phyloP scores from a whole-genome alignment of 495 filamentous ascomycete genomes.

The Barbatosphaeria neglecta region DNA sequence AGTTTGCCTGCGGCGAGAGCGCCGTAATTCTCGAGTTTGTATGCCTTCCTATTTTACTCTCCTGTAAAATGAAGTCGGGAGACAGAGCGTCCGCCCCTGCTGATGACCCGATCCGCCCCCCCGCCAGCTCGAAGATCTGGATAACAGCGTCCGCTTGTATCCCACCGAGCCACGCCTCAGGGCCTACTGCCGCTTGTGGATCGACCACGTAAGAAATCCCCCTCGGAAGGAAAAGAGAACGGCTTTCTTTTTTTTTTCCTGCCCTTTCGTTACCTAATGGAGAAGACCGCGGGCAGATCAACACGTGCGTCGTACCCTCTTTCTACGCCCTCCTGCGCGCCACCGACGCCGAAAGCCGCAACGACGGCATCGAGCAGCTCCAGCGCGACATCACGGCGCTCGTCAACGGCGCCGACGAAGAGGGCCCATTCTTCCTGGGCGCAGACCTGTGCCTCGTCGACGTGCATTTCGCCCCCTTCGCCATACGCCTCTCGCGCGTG shows the following conservation, averaged over 20 bases:
- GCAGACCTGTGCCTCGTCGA: conserved; percentile 66
- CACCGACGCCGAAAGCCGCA: conserved; percentile 53
- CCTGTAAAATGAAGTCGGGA: not conserved
- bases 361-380: conserved; percentile 51
- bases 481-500: conserved; percentile 62
- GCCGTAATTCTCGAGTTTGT: conserved; percentile 86
- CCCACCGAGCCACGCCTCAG: conserved; percentile 56
- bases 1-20: conserved; percentile 85
- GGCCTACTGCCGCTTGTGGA: conserved; percentile 76
- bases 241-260: not conserved
- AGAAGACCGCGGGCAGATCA: conserved; percentile 48
- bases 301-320: conserved; percentile 65
- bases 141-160: conserved; percentile 48
- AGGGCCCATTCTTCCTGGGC: conserved; percentile 78
- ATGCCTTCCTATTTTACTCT: conserved; percentile 8
- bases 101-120: not conserved
- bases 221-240: not conserved
- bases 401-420: conserved; percentile 51
- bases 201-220: conserved; percentile 58
- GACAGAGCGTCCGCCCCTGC: too few species aligned
- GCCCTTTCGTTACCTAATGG: conserved; percentile 8
- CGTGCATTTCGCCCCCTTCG: conserved; percentile 80
- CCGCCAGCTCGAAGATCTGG: conserved; percentile 65
- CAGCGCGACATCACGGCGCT: conserved; percentile 58
- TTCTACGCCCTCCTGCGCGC: conserved; percentile 74